Conservation (phyloP, 139 green algal species). For the Axilococcus clingmanii region DNA sequence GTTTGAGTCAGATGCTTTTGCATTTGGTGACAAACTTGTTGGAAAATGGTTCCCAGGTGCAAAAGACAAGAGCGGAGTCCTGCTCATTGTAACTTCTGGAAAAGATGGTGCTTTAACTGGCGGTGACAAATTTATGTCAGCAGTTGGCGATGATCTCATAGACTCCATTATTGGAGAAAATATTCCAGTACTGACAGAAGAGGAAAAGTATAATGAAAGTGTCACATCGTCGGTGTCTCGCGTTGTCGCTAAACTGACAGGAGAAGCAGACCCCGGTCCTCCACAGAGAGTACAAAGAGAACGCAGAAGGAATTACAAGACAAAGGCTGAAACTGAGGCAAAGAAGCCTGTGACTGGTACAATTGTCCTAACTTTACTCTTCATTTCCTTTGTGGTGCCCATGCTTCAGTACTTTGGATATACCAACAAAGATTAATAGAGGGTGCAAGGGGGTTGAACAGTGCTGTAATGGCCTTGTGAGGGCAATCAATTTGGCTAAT, state of each 20-base stretch:
- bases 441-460: slow-evolving; percentile 1
- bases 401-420: slow-evolving; percentile 85
- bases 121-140: slow-evolving; percentile 66
- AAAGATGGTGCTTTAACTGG: slow-evolving; percentile 94
- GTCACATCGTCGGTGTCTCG: slow-evolving; percentile 62
- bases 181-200: slow-evolving; percentile 83
- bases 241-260: slow-evolving; percentile 70
- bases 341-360: slow-evolving; percentile 64
- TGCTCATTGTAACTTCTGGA: slow-evolving; percentile 85
- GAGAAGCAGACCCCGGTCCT: slow-evolving; percentile 44
- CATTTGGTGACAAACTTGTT: slow-evolving; percentile 83
- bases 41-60: slow-evolving; percentile 68
- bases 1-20: slow-evolving; percentile 91
- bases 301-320: slow-evolving; percentile 74
- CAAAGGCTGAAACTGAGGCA: slow-evolving; percentile 78
- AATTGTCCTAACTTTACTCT: slow-evolving; percentile 72
- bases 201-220: slow-evolving; percentile 56
- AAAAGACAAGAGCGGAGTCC: slow-evolving; percentile 78
- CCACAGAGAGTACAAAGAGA: slow-evolving; percentile 35
- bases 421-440: slow-evolving; percentile 22
- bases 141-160: slow-evolving; percentile 88
- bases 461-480: too few species aligned
- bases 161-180: slow-evolving; percentile 84
- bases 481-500: neutral
- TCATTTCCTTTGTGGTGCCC: slow-evolving; percentile 91